phyloP scores from a whole-genome alignment of 2,329 filamentous ascomycete species.

The Dactylonectria estremocensis region DNA sequence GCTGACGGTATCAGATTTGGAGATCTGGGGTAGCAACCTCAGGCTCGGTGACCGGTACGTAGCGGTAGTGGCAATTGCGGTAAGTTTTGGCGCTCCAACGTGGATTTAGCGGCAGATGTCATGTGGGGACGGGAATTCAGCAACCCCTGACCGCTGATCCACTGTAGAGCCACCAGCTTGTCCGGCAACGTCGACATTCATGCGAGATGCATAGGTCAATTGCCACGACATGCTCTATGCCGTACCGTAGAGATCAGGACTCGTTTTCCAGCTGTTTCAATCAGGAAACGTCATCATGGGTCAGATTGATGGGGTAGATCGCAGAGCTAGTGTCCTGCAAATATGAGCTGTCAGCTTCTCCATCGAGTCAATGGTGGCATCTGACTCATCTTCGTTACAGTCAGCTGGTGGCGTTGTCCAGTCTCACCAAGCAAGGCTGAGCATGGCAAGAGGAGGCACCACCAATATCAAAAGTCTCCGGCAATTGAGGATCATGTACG shows the following conservation, averaged over 20 bases:
- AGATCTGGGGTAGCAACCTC: conserved; percentile 14
- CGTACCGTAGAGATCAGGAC: not conserved
- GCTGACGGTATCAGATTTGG: conserved; percentile 10
- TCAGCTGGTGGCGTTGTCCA: not conserved
- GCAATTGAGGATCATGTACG: no score
- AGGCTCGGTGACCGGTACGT: not conserved
- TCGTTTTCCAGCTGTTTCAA: not conserved
- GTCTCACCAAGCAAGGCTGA: not conserved
- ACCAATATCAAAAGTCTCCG: not conserved
- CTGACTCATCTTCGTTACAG: not conserved
- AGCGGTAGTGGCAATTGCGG: not conserved
- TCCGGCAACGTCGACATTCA: not conserved
- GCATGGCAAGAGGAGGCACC: not conserved
- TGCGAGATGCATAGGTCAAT: not conserved
- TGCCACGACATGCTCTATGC: not conserved
- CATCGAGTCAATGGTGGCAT: not conserved
- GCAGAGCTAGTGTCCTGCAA: not conserved
- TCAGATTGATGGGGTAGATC: not conserved
- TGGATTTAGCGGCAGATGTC: not conserved
- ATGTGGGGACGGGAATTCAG: not conserved
- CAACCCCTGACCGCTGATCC: not conserved
- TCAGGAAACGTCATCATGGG: not conserved
- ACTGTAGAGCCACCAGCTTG: not conserved
- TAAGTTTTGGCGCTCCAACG: not conserved
- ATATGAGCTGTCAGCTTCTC: not conserved